Evolutionary conservation across 768 basidiomycete species (phyloP).

Genomic region (Inosperma sp.): DNA sequence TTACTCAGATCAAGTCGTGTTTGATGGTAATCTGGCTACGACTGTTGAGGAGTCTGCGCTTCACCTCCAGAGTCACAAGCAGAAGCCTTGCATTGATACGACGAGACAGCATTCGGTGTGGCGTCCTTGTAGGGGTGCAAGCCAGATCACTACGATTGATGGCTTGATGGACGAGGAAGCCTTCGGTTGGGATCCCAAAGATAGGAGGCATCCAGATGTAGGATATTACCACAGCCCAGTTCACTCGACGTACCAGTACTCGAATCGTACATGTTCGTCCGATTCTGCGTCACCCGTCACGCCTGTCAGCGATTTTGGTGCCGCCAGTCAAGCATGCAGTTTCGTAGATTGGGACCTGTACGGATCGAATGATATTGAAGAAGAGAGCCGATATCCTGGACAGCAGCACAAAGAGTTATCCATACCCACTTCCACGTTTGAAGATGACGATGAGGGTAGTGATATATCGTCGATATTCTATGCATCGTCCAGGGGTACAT

Average conservation of each 20-base stretch:
- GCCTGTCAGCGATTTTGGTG: conserved; percentile 3
- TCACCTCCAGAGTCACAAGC: conserved; percentile 18
- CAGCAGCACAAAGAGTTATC: neutral
- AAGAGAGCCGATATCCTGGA: neutral
- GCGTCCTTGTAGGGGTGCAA: neutral
- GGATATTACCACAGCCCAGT: neutral
- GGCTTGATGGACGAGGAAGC: conserved; percentile 8
- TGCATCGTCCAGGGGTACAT: conserved; percentile 20
- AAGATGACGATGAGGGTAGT: conserved; percentile 20
- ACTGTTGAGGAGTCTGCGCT: conserved; percentile 71
- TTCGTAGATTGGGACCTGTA: conserved; percentile 5
- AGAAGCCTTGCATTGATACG: conserved; percentile 5
- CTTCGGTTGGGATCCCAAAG: neutral
- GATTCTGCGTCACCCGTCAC: conserved; percentile 11
- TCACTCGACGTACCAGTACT: conserved; percentile 6
- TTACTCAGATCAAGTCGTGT: conserved; percentile 70
- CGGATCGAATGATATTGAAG: conserved; percentile 3
- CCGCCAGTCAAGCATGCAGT: neutral
- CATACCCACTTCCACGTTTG: conserved; percentile 5
- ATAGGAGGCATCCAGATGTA: neutral
- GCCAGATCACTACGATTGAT: conserved; percentile 10
- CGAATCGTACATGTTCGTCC: conserved; percentile 4
- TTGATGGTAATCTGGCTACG: conserved; percentile 76
- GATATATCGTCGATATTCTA: conserved; percentile 23
- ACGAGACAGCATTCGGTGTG: neutral